These are phyloP conservation scores for Agaricus subrufescens DNA, from an alignment of 768 basidiomycete species.

Conservation along the genomic window DNA sequence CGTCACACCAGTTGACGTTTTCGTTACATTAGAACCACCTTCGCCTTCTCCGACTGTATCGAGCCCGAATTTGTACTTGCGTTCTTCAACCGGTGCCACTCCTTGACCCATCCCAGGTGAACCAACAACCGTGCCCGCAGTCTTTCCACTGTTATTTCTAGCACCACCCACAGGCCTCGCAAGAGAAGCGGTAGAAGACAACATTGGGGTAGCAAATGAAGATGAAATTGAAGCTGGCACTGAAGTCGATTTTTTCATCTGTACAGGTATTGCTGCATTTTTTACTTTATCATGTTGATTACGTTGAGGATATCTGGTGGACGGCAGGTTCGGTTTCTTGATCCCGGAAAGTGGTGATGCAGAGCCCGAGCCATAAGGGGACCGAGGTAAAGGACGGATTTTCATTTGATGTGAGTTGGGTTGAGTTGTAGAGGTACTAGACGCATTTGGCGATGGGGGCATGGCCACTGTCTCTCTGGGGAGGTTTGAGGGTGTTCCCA, in stretches of 20 bases:
- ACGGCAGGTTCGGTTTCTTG: too few relatives aligned
- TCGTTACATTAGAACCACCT: not conserved
- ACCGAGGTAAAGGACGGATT: not conserved
- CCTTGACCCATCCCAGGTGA: not conserved
- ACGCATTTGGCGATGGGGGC: not conserved
- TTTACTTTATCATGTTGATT: constrained; percentile 13
- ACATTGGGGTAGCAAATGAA: constrained; percentile 65
- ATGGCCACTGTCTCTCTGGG: constrained; percentile 10
- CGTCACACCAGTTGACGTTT: not conserved
- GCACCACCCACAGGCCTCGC: constrained; percentile 38
- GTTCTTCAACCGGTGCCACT: not conserved
- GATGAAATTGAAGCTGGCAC: constrained; percentile 68
- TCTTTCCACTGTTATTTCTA: not conserved
- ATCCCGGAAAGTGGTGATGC: too few relatives aligned
- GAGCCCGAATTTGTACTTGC: constrained; percentile 1
- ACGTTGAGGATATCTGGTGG: not conserved
- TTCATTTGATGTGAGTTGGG: not conserved
- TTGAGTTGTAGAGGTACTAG: not conserved
- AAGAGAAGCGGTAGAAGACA: constrained; percentile 75
- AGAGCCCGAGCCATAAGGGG: too few relatives aligned
- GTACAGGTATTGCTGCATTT: constrained; percentile 26
- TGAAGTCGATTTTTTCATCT: constrained; percentile 50
- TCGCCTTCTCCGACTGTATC: constrained; percentile 3
- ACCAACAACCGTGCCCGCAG: constrained; percentile 2
- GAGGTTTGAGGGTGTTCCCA: not conserved